phyloP scores from a whole-genome alignment of 164 flowering plant genomes.

The Vitis amurensis region DNA sequence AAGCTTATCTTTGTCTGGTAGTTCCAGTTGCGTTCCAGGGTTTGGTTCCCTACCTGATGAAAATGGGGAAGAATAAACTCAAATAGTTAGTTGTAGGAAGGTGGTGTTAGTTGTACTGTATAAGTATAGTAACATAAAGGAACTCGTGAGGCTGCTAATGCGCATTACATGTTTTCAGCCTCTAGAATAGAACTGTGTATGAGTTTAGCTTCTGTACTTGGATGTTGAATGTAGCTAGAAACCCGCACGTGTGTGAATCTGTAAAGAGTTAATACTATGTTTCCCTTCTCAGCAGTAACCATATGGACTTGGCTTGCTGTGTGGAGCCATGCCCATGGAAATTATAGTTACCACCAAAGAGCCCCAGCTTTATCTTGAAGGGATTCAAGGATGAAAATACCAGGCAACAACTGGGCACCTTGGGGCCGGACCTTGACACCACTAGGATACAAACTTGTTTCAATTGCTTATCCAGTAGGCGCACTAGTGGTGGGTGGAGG shows the following conservation, averaged over 20 bases:
- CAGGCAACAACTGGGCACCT: too few species aligned
- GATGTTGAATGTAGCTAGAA: constrained; percentile 8
- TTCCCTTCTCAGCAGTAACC: constrained; percentile 6
- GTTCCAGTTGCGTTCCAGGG: not conserved
- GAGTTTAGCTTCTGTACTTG: constrained; percentile 7
- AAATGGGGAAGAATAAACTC: not conserved
- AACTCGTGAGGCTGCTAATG: constrained; percentile 9
- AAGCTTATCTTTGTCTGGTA: constrained; percentile 9
- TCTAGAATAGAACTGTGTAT: constrained; percentile 16
- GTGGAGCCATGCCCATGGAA: too few species aligned
- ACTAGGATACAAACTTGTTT: too few species aligned
- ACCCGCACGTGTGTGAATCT: constrained; percentile 5
- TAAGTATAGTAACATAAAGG: constrained; percentile 1
- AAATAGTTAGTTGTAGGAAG: constrained; percentile 9
- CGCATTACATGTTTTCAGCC: constrained; percentile 7
- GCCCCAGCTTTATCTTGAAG: too few species aligned
- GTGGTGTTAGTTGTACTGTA: constrained; percentile 8
- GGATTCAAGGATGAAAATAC: too few species aligned
- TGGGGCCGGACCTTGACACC: too few species aligned
- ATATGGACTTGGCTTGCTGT: too few species aligned
- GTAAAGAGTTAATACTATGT: constrained; percentile 5
- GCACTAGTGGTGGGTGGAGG: too few species aligned
- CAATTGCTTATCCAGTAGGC: too few species aligned
- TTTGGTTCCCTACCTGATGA: not conserved
- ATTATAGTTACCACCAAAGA: too few species aligned